These are phyloP conservation scores for Erythrophleum ivorense DNA, from an alignment of 331 rosid genomes.

Conservation along the genomic window DNA sequence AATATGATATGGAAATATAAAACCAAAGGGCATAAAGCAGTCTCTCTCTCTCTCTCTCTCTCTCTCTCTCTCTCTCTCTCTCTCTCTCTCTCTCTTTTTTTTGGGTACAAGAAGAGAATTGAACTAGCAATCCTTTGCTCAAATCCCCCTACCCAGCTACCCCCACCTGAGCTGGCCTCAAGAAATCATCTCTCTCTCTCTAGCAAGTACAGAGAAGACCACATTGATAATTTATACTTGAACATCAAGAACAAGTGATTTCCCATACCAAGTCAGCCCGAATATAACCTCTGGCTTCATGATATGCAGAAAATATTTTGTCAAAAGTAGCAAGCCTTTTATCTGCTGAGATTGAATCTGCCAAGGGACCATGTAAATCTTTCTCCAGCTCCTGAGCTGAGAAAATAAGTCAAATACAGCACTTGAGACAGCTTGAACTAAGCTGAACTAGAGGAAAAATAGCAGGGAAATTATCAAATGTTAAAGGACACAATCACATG, in stretches of 20 bases:
- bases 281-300: constrained; percentile 90
- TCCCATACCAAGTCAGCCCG: constrained; percentile 91
- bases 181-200: too few species aligned
- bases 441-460: not conserved
- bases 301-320: constrained; percentile 91
- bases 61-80: too few species aligned
- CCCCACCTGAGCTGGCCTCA: not conserved
- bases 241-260: constrained; percentile 27
- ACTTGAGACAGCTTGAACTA: constrained; percentile 28
- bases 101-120: not conserved
- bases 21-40: constrained; percentile 2
- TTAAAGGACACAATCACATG: not conserved
- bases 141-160: not conserved
- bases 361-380: constrained; percentile 70
- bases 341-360: constrained; percentile 80
- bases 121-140: not conserved
- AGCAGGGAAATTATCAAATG: constrained; percentile 11
- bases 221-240: not conserved
- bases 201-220: too few species aligned
- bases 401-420: constrained; percentile 46
- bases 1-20: constrained; percentile 11
- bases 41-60: not conserved
- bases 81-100: too few species aligned
- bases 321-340: constrained; percentile 81
- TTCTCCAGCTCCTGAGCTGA: constrained; percentile 98